Evolutionary conservation across 2,329 filamentous ascomycete species (phyloP).

Genomic region (Gnomoniopsis smithogilvyi): DNA sequence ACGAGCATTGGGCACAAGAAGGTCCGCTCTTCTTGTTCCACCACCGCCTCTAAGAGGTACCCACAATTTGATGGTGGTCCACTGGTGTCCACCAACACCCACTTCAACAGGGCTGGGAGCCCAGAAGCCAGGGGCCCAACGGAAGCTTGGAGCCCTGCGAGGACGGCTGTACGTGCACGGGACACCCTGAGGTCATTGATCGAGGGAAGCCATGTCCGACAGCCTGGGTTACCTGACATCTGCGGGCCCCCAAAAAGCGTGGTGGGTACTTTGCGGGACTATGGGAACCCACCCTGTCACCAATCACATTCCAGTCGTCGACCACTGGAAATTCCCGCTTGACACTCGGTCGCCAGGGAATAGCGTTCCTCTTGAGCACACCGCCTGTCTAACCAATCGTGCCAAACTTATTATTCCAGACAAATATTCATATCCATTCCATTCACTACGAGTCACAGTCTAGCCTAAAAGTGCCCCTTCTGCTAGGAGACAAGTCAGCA

Average conservation of each 20-base stretch:
- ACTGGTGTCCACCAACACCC: background rate
- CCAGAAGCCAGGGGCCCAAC: background rate
- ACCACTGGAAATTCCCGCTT: conserved; percentile 9
- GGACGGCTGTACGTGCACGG: conserved; percentile 6
- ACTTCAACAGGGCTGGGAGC: background rate
- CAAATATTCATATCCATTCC: background rate
- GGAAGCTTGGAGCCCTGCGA: background rate
- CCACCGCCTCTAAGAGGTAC: background rate
- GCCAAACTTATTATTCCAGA: background rate
- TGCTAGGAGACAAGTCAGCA: background rate
- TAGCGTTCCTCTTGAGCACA: conserved; percentile 7
- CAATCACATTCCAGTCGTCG: conserved; percentile 8
- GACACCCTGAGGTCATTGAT: conserved; percentile 8
- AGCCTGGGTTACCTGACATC: background rate
- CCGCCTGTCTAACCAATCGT: conserved; percentile 19
- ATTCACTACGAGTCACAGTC: background rate
- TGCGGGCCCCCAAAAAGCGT: background rate
- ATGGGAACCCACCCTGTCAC: background rate
- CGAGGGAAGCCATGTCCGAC: conserved; percentile 1
- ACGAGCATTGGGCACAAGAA: conserved; percentile 11
- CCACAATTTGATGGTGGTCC: background rate
- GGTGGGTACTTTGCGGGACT: conserved; percentile 3
- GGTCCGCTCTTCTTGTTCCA: background rate
- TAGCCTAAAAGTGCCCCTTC: too few species aligned
- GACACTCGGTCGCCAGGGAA: conserved; percentile 12